Base-by-base conservation (phyloP, 495 filamentous ascomycete genomes). In the Apiosordaria backusii region DNA sequence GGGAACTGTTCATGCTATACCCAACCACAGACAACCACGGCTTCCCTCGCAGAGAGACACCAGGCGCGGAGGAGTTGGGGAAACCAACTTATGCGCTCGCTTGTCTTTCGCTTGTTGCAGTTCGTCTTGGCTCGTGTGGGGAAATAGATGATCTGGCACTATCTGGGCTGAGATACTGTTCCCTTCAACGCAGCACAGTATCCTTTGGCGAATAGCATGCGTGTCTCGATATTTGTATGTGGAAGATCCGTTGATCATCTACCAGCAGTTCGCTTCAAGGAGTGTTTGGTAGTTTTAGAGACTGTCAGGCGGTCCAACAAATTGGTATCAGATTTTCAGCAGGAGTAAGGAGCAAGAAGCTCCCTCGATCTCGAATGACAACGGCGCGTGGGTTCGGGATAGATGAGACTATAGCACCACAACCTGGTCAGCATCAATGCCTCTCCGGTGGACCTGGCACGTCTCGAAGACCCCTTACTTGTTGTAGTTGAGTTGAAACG, bases 1-100 rank as follows among this genome's bases (percentile, higher is more conserved):
- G 78, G 71, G 65, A 75, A 71, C 63, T 63, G 69, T 76, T 77
- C 77, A 78, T 77, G 77, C 77, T 77, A 76, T 77, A 75, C 68
- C 74, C 74, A 74, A 57, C 62, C 70, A 55, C 68, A 71, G 22
- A 29, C 27, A 21, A 59, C 65, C 64, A 71, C 67, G 70, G 60
- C 60, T 74, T 72, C 71, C 69, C 73, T 45, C 73, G 68, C 72
- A 72, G 70, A 65, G 69, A 62, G 64, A 65, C 23, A 53, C 60
- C 57, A 67, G 61, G 50, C 52, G 10, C 18, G 67, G 69, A 58
- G 61, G 25, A 54, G 61, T 68, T 68, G 53, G 66, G 57, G 64
- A 16, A 62, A 61, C 16, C 54, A 25, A 25, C n/a, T 72, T 64
- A 64, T 73, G 68, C 63, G 61, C 61, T 54, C 54, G 35, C 61